Evolutionary conservation across 2,329 filamentous ascomycete species (phyloP).

Genomic region (Herpotrichia juniperi): DNA sequence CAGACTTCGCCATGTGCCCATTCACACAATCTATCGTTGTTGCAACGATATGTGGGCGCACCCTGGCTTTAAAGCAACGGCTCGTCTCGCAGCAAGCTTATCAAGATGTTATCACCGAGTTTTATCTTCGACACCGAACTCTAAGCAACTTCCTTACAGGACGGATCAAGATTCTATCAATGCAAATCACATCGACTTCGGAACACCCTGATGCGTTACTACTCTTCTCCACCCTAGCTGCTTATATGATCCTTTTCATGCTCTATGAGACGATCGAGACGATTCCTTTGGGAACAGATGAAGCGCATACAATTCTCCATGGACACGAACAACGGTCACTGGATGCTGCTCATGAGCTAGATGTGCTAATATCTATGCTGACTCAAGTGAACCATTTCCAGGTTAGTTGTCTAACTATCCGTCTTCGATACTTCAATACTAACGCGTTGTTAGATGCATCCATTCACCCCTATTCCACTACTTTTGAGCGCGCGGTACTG

Average conservation of each 20-base stretch:
- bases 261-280: slow-evolving; percentile 5
- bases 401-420: slow-evolving; percentile 2
- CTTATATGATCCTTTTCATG: slow-evolving; percentile 3
- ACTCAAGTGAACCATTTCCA: slow-evolving; percentile 8
- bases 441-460: slow-evolving; percentile 2
- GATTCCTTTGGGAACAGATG: slow-evolving; percentile 3
- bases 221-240: slow-evolving; percentile 6
- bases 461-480: slow-evolving; percentile 4
- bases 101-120: not conserved
- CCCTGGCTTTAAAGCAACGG: slow-evolving; percentile 4
- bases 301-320: slow-evolving; percentile 2
- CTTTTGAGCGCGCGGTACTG: too few species aligned
- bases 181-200: not conserved
- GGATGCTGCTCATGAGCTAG: slow-evolving; percentile 4
- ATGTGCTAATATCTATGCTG: slow-evolving; percentile 1
- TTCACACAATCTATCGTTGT: slow-evolving; percentile 44
- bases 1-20: slow-evolving; percentile 19
- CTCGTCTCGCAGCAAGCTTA: not conserved
- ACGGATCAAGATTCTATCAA: slow-evolving; percentile 4
- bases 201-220: slow-evolving; percentile 4
- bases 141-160: not conserved
- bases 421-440: not conserved
- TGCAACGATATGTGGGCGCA: slow-evolving; percentile 24
- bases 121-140: slow-evolving; percentile 4
- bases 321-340: not conserved